Conservation (phyloP, 176 grass and related monocot species). For the Cocos nucifera region DNA sequence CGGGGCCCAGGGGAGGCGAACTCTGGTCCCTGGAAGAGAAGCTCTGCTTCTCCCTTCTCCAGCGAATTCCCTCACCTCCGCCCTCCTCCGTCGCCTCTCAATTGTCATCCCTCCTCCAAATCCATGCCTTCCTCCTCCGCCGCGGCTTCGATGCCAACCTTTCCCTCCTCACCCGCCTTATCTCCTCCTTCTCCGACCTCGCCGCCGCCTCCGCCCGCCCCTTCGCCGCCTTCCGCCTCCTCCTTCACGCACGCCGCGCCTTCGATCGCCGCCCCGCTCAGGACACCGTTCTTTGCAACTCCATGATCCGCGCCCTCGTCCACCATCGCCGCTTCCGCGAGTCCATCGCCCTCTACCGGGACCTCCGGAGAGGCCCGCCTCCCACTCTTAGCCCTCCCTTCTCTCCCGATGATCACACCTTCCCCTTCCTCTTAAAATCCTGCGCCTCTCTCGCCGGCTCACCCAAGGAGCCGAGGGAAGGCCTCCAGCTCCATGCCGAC, state of each 20-base stretch:
- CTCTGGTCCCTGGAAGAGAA: slow-evolving; percentile 15
- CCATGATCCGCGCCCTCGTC: slow-evolving; percentile 12
- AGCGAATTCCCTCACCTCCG: background rate
- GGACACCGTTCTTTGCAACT: slow-evolving; percentile 9
- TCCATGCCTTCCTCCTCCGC: slow-evolving; percentile 22
- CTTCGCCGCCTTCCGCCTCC: background rate
- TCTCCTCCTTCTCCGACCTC: slow-evolving; percentile 16
- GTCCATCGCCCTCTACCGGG: slow-evolving; percentile 8
- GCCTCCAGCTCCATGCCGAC: slow-evolving; percentile 15
- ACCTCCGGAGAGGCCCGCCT: background rate
- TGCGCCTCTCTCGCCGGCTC: background rate
- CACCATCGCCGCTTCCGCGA: slow-evolving; percentile 9
- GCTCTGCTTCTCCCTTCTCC: slow-evolving; percentile 17
- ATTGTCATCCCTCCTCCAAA: slow-evolving; percentile 14
- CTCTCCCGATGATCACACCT: slow-evolving; percentile 18
- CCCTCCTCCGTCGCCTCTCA: background rate
- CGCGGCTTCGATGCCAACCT: slow-evolving; percentile 13
- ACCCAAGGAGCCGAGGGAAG: background rate
- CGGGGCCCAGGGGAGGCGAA: background rate
- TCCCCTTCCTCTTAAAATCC: slow-evolving; percentile 19
- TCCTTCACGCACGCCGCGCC: slow-evolving; percentile 7
- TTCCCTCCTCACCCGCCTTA: slow-evolving; percentile 20
- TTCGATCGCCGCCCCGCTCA: slow-evolving; percentile 9
- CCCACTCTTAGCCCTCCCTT: background rate
- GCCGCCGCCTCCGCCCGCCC: background rate